Evolutionary conservation across 768 basidiomycete species (phyloP).

Genomic region (Boletus speciosus): DNA sequence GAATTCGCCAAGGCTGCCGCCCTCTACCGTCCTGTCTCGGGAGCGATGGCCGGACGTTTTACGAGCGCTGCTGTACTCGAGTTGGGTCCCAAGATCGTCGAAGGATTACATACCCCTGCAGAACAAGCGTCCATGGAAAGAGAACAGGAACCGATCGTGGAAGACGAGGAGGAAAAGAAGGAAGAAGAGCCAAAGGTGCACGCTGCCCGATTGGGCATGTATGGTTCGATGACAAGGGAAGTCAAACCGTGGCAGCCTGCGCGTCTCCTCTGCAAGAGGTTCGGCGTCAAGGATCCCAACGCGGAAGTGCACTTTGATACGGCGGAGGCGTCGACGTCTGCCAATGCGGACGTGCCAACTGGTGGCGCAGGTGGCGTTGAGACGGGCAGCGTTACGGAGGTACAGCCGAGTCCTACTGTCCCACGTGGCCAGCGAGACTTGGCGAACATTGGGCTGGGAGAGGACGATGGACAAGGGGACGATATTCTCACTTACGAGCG

Average conservation of each 20-base stretch:
- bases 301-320: slow-evolving; percentile 44
- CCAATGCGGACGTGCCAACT: slow-evolving; percentile 10
- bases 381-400: not conserved
- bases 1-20: slow-evolving; percentile 86
- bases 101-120: slow-evolving; percentile 64
- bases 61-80: slow-evolving; percentile 78
- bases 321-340: slow-evolving; percentile 23
- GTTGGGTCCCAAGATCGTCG: slow-evolving; percentile 53
- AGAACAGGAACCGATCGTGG: slow-evolving; percentile 41
- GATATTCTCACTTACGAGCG: slow-evolving; percentile 87
- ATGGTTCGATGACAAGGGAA: slow-evolving; percentile 81
- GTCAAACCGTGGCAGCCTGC: slow-evolving; percentile 73
- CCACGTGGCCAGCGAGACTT: slow-evolving; percentile 51
- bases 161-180: slow-evolving; percentile 39
- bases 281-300: slow-evolving; percentile 87
- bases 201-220: slow-evolving; percentile 87
- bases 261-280: slow-evolving; percentile 87
- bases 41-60: slow-evolving; percentile 94
- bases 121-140: slow-evolving; percentile 37
- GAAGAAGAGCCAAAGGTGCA: slow-evolving; percentile 73
- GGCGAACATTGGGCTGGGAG: slow-evolving; percentile 84
- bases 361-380: not conserved
- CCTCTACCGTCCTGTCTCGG: slow-evolving; percentile 88
- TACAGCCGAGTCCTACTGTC: not conserved
- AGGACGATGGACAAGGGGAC: slow-evolving; percentile 84